Conservation (phyloP, 176 grass and related monocot genomes). For the Musa itinerans region DNA sequence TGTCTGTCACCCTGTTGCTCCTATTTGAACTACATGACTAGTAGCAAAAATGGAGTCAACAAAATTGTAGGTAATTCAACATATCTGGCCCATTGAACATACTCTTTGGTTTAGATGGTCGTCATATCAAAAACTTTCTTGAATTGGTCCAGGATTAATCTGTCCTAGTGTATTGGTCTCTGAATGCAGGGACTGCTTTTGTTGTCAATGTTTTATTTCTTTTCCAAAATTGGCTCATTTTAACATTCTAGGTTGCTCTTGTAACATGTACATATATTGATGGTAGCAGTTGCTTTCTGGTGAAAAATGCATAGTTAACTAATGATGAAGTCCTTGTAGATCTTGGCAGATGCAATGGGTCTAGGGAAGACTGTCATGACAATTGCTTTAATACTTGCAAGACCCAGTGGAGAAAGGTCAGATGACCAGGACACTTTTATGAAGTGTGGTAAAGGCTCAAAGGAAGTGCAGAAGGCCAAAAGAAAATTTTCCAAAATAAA, state of each 20-base stretch:
- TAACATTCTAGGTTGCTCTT: no score
- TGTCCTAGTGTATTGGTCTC: background rate
- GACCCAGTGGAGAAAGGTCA: conserved; percentile 41
- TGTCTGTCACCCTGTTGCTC: background rate
- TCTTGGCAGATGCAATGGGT: conserved; percentile 90
- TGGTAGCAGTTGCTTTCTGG: no score
- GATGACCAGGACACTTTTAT: conserved; percentile 22
- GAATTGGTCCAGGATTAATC: no score
- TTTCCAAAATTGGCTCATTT: no score
- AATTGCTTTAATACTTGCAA: conserved; percentile 75
- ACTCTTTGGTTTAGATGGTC: background rate
- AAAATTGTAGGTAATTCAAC: background rate
- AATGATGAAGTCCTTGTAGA: conserved; percentile 37
- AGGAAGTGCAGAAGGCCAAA: background rate
- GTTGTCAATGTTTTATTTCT: no score
- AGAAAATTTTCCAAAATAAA: conserved; percentile 9
- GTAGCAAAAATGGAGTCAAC: background rate
- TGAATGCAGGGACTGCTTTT: background rate
- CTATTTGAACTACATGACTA: background rate
- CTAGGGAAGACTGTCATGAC: conserved; percentile 97
- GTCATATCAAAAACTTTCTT: no score
- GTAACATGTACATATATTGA: no score
- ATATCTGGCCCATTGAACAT: background rate
- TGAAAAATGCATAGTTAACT: conserved; percentile 11
- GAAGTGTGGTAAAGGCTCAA: background rate